Conservation (phyloP, 352 stramenopile species). For the Pythium dissotocum region DNA sequence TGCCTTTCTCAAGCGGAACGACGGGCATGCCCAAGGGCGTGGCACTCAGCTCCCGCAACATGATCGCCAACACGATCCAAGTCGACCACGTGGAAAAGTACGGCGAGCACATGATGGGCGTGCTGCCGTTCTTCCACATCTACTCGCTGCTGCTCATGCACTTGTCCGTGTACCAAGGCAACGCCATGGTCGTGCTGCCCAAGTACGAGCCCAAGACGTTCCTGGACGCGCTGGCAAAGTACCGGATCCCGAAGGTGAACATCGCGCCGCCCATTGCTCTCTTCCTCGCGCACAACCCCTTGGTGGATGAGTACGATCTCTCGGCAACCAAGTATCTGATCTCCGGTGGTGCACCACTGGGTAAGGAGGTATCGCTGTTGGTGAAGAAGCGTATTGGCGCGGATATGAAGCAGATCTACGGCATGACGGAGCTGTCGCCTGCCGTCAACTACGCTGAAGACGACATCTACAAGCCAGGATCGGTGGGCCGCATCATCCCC, state of each 20-base stretch:
- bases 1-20: conserved; percentile 94
- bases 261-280: conserved; percentile 89
- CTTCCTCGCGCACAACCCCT: conserved; percentile 85
- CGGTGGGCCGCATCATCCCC: conserved; percentile 31
- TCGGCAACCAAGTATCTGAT: conserved; percentile 71
- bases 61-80: conserved; percentile 90
- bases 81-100: conserved; percentile 63
- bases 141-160: conserved; percentile 90
- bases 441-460: conserved; percentile 24
- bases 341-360: conserved; percentile 74
- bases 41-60: conserved; percentile 88
- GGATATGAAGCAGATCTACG: conserved; percentile 41
- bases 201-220: conserved; percentile 91
- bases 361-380: conserved; percentile 54
- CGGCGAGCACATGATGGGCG: conserved; percentile 41
- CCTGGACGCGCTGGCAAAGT: conserved; percentile 68
- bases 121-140: conserved; percentile 96
- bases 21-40: conserved; percentile 91
- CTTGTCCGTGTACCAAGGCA: conserved; percentile 75
- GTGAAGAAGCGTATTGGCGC: conserved; percentile 51
- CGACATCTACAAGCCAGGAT: conserved; percentile 7
- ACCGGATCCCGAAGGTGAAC: conserved; percentile 32
- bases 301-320: conserved; percentile 93
- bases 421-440: conserved; percentile 45
- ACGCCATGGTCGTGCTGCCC: conserved; percentile 84